These are phyloP conservation scores for Yamadazyma trypodendri DNA, from an alignment of 1,139 yeast species.

Conservation along the genomic window DNA sequence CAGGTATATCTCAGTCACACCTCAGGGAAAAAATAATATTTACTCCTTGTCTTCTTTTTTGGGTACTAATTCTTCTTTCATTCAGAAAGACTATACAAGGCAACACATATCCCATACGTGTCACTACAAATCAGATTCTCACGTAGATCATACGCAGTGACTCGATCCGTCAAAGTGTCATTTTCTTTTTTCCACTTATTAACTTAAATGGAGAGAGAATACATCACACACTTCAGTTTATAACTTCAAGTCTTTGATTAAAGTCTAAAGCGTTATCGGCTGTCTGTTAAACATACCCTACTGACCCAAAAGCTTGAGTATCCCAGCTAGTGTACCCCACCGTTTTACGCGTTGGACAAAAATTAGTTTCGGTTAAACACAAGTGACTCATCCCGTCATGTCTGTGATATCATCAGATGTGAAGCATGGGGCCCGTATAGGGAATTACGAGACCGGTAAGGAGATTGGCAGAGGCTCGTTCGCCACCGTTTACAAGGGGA, in stretches of 20 bases:
- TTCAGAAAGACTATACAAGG: not conserved
- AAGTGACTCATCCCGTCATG: not conserved
- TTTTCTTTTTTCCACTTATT: slow-evolving; percentile 5
- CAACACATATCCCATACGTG: too few species aligned
- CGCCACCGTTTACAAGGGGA: slow-evolving; percentile 50
- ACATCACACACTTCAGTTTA: too few species aligned
- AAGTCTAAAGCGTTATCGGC: too few species aligned
- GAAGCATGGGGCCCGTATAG: slow-evolving; percentile 16
- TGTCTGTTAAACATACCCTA: too few species aligned
- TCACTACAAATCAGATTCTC: too few species aligned
- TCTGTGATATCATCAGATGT: slow-evolving; percentile 10
- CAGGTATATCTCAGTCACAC: slow-evolving; percentile 1
- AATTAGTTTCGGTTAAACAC: not conserved
- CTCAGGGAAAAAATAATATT: not conserved
- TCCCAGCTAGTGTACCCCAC: too few species aligned
- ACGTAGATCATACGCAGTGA: too few species aligned
- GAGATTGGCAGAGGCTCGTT: slow-evolving; percentile 53
- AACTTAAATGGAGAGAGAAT: slow-evolving; percentile 6
- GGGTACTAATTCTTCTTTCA: not conserved
- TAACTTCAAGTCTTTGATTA: too few species aligned
- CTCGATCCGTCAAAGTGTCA: not conserved
- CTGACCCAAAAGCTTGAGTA: too few species aligned
- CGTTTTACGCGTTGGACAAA: too few species aligned
- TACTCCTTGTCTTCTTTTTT: not conserved
- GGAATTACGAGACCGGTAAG: slow-evolving; percentile 42